phyloP scores from a whole-genome alignment of 768 basidiomycete genomes.

The Termitomyces eurrhizus region DNA sequence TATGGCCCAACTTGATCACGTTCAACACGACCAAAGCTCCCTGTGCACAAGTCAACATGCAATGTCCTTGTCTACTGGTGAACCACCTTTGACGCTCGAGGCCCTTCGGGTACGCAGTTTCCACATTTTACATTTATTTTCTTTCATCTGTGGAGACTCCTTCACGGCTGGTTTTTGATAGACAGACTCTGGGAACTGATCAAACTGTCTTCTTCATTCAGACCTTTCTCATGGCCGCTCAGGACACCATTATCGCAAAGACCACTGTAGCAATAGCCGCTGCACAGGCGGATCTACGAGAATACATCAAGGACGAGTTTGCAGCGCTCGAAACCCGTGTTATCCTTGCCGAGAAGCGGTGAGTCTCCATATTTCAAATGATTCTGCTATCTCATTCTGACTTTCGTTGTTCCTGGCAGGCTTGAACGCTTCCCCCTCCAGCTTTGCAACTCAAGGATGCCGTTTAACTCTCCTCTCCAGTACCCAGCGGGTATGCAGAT shows the following conservation, averaged over 20 bases:
- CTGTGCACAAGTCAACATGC: background rate
- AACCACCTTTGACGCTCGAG: background rate
- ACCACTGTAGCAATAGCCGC: background rate
- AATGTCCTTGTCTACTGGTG: background rate
- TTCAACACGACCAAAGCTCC: background rate
- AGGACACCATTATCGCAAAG: background rate
- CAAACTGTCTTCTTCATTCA: background rate
- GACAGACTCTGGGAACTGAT: background rate
- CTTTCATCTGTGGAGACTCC: too few relatives aligned
- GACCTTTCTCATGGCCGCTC: background rate
- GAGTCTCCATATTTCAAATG: background rate
- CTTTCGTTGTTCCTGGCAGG: background rate
- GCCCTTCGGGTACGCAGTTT: background rate
- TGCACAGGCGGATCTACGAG: background rate
- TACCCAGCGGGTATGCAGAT: background rate
- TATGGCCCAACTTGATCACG: background rate
- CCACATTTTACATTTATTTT: too few relatives aligned
- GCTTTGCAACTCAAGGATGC: background rate
- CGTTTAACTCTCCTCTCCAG: constrained; percentile 3
- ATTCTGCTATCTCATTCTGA: too few relatives aligned
- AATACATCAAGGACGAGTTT: background rate
- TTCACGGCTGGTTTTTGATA: background rate
- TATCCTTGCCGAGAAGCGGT: background rate
- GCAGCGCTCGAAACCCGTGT: background rate
- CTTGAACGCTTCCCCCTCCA: constrained; percentile 1